phyloP scores from a whole-genome alignment of 139 green algal genomes.

The Eudorina sp. region DNA sequence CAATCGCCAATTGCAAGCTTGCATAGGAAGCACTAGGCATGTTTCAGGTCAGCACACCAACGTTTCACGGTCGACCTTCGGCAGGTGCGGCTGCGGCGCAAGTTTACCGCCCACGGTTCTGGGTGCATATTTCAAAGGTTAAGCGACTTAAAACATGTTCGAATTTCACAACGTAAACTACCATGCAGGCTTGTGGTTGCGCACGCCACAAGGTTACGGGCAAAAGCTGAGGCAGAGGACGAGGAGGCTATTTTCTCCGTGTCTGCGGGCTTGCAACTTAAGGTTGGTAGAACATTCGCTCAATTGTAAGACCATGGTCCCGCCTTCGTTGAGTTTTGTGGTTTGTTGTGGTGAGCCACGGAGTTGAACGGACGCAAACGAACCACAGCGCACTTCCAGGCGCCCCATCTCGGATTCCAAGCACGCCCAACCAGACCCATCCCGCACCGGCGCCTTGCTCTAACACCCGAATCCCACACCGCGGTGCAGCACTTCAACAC shows the following conservation, averaged over 20 bases:
- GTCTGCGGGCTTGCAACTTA: background rate
- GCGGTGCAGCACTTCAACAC: too few species aligned
- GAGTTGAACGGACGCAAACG: too few species aligned
- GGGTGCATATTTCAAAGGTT: background rate
- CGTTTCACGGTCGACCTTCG: background rate
- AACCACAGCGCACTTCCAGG: background rate
- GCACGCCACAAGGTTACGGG: background rate
- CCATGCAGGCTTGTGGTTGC: background rate
- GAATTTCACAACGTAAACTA: background rate
- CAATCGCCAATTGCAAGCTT: background rate
- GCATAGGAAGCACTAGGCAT: background rate
- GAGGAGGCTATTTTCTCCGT: background rate
- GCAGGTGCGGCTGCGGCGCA: slow-evolving; percentile 10
- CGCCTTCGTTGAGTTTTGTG: background rate
- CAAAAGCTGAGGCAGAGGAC: slow-evolving; percentile 4
- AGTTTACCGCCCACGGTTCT: background rate
- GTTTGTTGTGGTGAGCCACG: too few species aligned
- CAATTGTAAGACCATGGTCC: background rate
- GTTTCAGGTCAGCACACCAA: background rate
- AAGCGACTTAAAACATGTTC: background rate
- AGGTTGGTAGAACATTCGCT: background rate
- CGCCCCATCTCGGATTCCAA: background rate
- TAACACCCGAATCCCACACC: background rate
- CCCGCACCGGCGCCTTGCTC: too few species aligned
- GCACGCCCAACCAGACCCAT: background rate